A percentile compares a stretch with the other conserved stretches of the same genome.
These are phyloP conservation scores for Quercus engelmannii DNA, from an alignment of 306 rosid species.

Conservation along the genomic window DNA sequence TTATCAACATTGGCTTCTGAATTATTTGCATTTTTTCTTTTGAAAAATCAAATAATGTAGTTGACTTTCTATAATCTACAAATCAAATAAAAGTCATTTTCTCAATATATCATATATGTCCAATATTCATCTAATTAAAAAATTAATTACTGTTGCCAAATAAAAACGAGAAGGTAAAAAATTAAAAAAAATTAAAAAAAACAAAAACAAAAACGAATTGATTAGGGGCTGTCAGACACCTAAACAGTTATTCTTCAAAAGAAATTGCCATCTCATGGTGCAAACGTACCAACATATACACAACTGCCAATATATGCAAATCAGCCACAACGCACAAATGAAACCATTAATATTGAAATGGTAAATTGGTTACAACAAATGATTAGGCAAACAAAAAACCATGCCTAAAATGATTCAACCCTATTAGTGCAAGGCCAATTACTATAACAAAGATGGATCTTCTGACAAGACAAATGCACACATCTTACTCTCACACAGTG, in stretches of 20 bases:
- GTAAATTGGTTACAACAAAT: constrained; percentile 47
- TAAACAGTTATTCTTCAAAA: not conserved
- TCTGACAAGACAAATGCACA: constrained; percentile 44
- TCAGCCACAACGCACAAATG: constrained; percentile 66
- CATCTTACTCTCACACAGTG: constrained; percentile 39
- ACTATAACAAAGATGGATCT: constrained; percentile 33
- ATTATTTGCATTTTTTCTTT: too few species aligned
- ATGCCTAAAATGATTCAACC: constrained; percentile 89
- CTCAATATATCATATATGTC: too few species aligned
- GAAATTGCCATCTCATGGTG: constrained; percentile 1
- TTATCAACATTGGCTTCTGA: too few species aligned
- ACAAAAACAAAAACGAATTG: too few species aligned
- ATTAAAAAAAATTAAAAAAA: too few species aligned
- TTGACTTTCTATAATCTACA: too few species aligned
- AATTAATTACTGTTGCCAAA: too few species aligned
- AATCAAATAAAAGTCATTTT: too few species aligned
- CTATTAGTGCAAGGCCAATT: constrained; percentile 63
- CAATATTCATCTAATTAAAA: too few species aligned
- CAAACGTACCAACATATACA: constrained; percentile 12
- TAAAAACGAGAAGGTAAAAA: too few species aligned
- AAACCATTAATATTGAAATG: constrained; percentile 48
- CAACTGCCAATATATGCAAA: constrained; percentile 22
- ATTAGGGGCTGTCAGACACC: too few species aligned
- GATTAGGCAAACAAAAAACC: constrained; percentile 88
- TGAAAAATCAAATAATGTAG: too few species aligned